Conservation (phyloP, 257 asterid species). For the Ilex asprella region DNA sequence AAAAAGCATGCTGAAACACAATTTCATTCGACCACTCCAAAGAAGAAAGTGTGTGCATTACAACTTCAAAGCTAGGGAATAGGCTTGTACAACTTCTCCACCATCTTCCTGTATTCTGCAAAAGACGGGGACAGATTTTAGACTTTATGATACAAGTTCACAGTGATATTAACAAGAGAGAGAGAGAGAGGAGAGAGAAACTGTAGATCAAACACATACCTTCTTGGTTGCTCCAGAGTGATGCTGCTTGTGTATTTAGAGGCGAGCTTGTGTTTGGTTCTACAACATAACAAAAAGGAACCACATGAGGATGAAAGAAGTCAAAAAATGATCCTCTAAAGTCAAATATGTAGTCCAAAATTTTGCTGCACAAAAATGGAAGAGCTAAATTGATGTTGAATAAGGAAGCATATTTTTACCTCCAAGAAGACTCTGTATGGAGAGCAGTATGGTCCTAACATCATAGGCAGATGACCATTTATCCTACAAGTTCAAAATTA, state of each 20-base stretch:
- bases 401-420: slow-evolving; percentile 31
- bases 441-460: slow-evolving; percentile 85
- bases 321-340: no score
- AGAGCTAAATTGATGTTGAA: background rate
- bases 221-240: slow-evolving; percentile 89
- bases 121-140: background rate
- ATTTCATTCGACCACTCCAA: no score
- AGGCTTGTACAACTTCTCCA: slow-evolving; percentile 40
- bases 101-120: slow-evolving; percentile 40
- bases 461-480: slow-evolving; percentile 98
- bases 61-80: slow-evolving; percentile 5
- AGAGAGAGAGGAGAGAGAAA: background rate
- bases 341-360: background rate
- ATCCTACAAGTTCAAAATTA: slow-evolving; percentile 29
- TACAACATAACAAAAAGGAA: slow-evolving; percentile 3
- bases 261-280: slow-evolving; percentile 94
- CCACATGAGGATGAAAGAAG: background rate
- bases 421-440: slow-evolving; percentile 92
- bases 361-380: background rate
- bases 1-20: no score
- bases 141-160: no score
- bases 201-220: slow-evolving; percentile 25
- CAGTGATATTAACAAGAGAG: background rate
- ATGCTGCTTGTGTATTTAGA: slow-evolving; percentile 78
- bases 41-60: background rate